These are phyloP conservation scores for Zangia roseola DNA, from an alignment of 768 basidiomycete species.

Conservation along the genomic window DNA sequence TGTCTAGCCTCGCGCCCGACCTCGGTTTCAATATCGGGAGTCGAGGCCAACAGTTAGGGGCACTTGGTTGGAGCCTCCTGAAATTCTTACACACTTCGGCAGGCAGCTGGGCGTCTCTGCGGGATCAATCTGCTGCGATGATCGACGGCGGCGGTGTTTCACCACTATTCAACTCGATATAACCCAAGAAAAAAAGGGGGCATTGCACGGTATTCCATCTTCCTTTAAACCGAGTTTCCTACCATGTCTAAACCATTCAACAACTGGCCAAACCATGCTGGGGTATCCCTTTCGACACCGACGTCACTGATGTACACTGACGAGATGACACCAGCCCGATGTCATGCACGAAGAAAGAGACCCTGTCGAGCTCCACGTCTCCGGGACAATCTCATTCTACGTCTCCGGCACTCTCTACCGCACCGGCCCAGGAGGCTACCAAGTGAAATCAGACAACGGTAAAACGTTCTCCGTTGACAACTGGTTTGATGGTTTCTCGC, in stretches of 20 bases:
- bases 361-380: slow-evolving; percentile 27
- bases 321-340: slow-evolving; percentile 23
- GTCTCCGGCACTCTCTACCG: slow-evolving; percentile 38
- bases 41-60: no score
- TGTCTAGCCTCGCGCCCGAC: no score
- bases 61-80: no score
- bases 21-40: no score
- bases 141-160: no score
- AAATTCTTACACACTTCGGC: no score
- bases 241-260: slow-evolving; percentile 28
- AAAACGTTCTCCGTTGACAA: slow-evolving; percentile 30
- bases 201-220: no score
- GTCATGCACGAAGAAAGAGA: slow-evolving; percentile 27
- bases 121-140: no score
- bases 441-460: slow-evolving; percentile 23
- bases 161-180: no score
- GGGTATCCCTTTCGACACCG: slow-evolving; percentile 11
- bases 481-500: slow-evolving; percentile 43
- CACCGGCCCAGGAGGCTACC: slow-evolving; percentile 37
- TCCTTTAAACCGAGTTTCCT: neutral
- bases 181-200: no score
- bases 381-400: slow-evolving; percentile 34
- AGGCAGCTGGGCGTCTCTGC: no score
- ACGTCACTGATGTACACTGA: neutral
- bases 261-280: slow-evolving; percentile 31